phyloP scores from a whole-genome alignment of 1,284 basidiomycete genomes.

The Chiua sp. region DNA sequence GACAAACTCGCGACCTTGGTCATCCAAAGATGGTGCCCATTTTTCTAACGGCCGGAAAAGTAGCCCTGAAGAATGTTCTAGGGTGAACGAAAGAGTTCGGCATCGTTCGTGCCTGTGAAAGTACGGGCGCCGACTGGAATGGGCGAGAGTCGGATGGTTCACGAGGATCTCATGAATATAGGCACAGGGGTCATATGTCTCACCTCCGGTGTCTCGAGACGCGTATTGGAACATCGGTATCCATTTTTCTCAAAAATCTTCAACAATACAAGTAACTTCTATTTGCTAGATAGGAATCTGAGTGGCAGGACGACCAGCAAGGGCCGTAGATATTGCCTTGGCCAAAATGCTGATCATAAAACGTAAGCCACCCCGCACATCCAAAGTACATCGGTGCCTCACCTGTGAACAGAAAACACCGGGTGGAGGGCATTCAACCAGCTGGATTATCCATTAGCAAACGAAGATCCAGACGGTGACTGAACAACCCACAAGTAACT shows the following conservation, averaged over 20 bases:
- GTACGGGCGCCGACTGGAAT: too few relatives aligned
- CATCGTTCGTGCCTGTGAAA: too few relatives aligned
- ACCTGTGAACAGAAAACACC: slow-evolving; percentile 60
- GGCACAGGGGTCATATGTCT: too few relatives aligned
- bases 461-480: not conserved
- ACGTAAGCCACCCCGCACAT: not conserved
- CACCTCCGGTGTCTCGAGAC: too few relatives aligned
- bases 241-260: not conserved
- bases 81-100: too few relatives aligned
- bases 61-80: too few relatives aligned
- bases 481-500: slow-evolving; percentile 60
- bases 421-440: slow-evolving; percentile 63
- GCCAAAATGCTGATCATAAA: slow-evolving; percentile 45
- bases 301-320: slow-evolving; percentile 36
- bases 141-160: too few relatives aligned
- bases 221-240: too few relatives aligned
- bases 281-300: slow-evolving; percentile 12
- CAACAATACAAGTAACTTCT: not conserved
- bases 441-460: slow-evolving; percentile 33
- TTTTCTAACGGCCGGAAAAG: too few relatives aligned
- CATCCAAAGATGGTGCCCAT: too few relatives aligned
- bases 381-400: slow-evolving; percentile 16
- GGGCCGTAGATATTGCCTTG: slow-evolving; percentile 48
- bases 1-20: too few relatives aligned
- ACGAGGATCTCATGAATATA: too few relatives aligned